Base-by-base conservation (phyloP, 805 yeast species). In the Wickerhamiella azyma region DNA sequence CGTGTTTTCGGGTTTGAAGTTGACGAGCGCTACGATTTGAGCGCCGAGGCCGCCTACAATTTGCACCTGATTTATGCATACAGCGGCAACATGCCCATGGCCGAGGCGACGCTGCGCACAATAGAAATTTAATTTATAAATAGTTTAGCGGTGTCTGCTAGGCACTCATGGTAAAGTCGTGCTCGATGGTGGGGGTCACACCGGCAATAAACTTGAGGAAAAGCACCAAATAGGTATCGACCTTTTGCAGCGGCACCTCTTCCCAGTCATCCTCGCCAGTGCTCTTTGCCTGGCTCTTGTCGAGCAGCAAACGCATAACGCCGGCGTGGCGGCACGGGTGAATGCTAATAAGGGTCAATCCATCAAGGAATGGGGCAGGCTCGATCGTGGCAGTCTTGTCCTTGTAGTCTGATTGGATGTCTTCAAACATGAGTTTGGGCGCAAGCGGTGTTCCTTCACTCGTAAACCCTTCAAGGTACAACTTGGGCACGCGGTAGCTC, bases 81-180 rank as follows among this genome's bases (percentile, higher is more conserved):
- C 52, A 79, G 79, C 58, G 94, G 94, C 4, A 88, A 88, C 57
- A 65, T 75, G 10, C 64, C 64, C 45, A 66, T 79, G 37, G 88
- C 95, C 0, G 69, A 14, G 19, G 11, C 10, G 10, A 26, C 19
- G n/a, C 26, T 37, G 10, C 7, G 16, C 9, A 37, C 26, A 11
- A 11, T 19, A 2, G 26, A 19, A 24, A 37, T 37, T 10, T 18
- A 24, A 37, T 21, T 10, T 14, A 19, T 30, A 21, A 39, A 26
- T 11, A 32, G 28, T 35, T 32, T 18, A n/a, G 17, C n/a, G n/a
- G n/a, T n/a, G 9, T 10, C 24, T 14, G 65, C 30, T 65, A 75
- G 1, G 94, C 96, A 61, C 86, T 88, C 96, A 89, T 92, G n/a
- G 98, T 92, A 60, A 86, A 86, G 57, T 92, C 98, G 63, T 89